Percentiles rank a stretch among this genome's conserved stretches.
These are phyloP conservation scores for Gyrodon lividus DNA, from an alignment of 768 basidiomycete species.

Conservation along the genomic window DNA sequence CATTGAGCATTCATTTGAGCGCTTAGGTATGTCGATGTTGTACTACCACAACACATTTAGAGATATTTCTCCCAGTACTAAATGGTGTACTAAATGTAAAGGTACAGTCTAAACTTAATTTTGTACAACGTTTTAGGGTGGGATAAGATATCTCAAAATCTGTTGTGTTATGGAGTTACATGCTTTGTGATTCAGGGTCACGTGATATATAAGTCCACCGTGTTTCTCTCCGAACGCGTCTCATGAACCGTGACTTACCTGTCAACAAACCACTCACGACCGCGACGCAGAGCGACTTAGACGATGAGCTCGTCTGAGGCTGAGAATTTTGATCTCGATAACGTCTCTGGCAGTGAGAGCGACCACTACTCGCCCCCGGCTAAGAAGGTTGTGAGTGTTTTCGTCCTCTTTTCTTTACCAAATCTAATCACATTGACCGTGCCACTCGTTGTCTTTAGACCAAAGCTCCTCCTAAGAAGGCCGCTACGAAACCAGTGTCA, in stretches of 20 bases:
- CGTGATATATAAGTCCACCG: background rate
- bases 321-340: constrained; percentile 64
- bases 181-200: background rate
- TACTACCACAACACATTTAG: no score
- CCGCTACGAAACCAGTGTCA: constrained; percentile 43
- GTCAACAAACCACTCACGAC: background rate
- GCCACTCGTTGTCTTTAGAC: constrained; percentile 23
- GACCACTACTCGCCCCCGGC: constrained; percentile 63
- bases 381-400: constrained; percentile 46
- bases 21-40: no score
- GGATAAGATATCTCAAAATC: no score
- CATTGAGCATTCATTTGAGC: no score
- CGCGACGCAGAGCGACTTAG: constrained; percentile 12
- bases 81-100: no score
- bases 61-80: no score
- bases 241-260: background rate
- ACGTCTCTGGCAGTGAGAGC: constrained; percentile 59
- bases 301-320: constrained; percentile 74
- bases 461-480: constrained; percentile 40
- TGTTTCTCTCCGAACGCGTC: background rate
- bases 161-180: no score
- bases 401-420: background rate
- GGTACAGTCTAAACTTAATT: no score
- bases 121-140: no score
- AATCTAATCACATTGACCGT: constrained; percentile 9